Evolutionary conservation across 306 rosid genomes (phyloP).

Genomic region (Sechiopsis laciniata): DNA sequence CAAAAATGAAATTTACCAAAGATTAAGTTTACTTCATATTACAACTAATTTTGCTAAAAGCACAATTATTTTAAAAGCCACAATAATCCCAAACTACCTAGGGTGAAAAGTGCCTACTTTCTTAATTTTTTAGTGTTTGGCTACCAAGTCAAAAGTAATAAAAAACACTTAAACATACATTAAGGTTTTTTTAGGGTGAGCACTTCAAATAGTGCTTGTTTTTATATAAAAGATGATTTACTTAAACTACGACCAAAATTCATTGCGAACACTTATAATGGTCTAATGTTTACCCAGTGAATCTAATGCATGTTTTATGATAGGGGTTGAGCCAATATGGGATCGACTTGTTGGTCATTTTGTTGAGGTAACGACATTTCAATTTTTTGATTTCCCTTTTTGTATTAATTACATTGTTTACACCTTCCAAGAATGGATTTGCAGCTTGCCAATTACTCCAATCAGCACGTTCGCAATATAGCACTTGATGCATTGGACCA

Average conservation of each 20-base stretch:
- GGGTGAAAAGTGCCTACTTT: background rate
- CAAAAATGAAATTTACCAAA: background rate
- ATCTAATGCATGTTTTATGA: slow-evolving; percentile 21
- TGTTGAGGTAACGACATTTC: slow-evolving; percentile 58
- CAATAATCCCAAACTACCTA: background rate
- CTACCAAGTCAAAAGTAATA: background rate
- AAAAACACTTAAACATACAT: background rate
- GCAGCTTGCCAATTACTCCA: slow-evolving; percentile 88
- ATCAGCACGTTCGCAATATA: slow-evolving; percentile 71
- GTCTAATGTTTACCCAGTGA: background rate
- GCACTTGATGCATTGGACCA: slow-evolving; percentile 89
- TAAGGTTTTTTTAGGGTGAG: background rate
- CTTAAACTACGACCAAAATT: background rate
- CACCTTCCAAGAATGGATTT: slow-evolving; percentile 27
- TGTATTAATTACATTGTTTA: slow-evolving; percentile 26
- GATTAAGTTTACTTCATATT: background rate
- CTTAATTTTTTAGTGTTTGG: background rate
- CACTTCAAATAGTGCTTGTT: background rate
- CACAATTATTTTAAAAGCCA: background rate
- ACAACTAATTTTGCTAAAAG: background rate
- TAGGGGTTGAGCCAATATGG: slow-evolving; percentile 95
- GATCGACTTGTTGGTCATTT: slow-evolving; percentile 83
- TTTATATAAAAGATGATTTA: background rate
- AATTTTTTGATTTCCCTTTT: slow-evolving; percentile 21
- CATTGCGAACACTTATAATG: background rate